Conservation (phyloP, 441 rosid species). For the Erodium texanum region DNA sequence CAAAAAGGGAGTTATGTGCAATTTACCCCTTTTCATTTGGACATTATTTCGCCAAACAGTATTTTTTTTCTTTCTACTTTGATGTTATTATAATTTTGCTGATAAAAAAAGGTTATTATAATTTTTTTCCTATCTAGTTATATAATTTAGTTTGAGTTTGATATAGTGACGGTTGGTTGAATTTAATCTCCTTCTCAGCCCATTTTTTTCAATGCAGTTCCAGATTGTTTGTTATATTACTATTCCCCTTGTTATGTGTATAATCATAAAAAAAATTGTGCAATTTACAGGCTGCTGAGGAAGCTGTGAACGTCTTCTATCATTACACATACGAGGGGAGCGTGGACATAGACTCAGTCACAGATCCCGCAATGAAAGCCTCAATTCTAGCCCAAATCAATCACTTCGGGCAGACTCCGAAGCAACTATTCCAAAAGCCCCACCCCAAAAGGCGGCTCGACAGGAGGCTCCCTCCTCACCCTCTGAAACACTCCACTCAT, state of each 20-base stretch:
- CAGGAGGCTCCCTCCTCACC: conserved; percentile 71
- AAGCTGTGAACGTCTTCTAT: conserved; percentile 88
- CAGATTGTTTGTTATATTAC: not conserved
- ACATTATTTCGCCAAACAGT: too few species aligned
- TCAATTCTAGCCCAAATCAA: conserved; percentile 92
- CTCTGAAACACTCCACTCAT: conserved; percentile 71
- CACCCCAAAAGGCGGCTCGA: conserved; percentile 73
- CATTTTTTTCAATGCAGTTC: too few species aligned
- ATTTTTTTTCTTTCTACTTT: not conserved
- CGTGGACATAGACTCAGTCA: conserved; percentile 89
- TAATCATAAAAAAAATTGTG: conserved; percentile 16
- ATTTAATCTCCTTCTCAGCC: not conserved
- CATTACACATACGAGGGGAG: conserved; percentile 97
- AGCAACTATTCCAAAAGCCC: conserved; percentile 80
- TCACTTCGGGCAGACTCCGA: conserved; percentile 97
- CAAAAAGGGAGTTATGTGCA: too few species aligned
- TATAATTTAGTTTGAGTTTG: not conserved
- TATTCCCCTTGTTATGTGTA: conserved; percentile 13
- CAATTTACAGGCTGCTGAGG: conserved; percentile 83
- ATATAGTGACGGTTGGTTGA: not conserved
- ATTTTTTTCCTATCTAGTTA: not conserved
- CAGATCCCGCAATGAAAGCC: conserved; percentile 95
- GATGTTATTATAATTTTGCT: too few species aligned
- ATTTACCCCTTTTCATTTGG: too few species aligned
- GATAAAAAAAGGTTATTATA: too few species aligned